Base-by-base conservation (phyloP, 768 basidiomycete genomes). In the Dentipellis fragilis region DNA sequence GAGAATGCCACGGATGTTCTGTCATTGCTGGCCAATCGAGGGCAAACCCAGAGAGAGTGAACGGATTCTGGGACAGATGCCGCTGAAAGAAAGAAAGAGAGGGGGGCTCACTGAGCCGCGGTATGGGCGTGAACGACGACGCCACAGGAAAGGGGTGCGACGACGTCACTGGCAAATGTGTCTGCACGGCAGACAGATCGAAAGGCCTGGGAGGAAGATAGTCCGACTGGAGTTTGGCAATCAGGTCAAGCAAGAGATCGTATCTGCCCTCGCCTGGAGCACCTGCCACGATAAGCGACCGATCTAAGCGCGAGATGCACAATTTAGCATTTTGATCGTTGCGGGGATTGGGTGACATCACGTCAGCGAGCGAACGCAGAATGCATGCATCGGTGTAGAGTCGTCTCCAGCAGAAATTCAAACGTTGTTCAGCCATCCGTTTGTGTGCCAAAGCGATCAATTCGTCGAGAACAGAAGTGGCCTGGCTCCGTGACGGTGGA, bases 251-350 rank as follows among this genome's bases (percentile, higher is more conserved):
- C n/a, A 91, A 75, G 47, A 85, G 63, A 34, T 87, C 80, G 39
- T 81, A 69, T 45, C 86, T 73, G 11, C 73, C 72, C 16, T 75
- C 68, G 2, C 87, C 89, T 21, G 83, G 75, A 2, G 85, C 81
- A 1, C 93, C 93, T 12, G 92, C 85, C 51, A 94, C 76, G 58
- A 98, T 83, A 59, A 97, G 84, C 1, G 86, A 85, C 60, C 75
- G 76, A 65, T 99, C 96, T 22, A 97, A 71, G 12, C 75, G 69
- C 5, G 73, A 71, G 39, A 97, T 77, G 21, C 78, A 73, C 47
- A 72, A 73, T 58, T 72, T 58, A 10, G 69, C 72, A 2, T 63
- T 60, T 9, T 60, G 48, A n/a, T 63, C 63, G 51, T 59, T 56
- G 9, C 10, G 22, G 3, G 57, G 57, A 1, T 49, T 34, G 16